These are phyloP conservation scores for Flaveria ramosissima DNA, from an alignment of 129 eudicot species.

Conservation along the genomic window DNA sequence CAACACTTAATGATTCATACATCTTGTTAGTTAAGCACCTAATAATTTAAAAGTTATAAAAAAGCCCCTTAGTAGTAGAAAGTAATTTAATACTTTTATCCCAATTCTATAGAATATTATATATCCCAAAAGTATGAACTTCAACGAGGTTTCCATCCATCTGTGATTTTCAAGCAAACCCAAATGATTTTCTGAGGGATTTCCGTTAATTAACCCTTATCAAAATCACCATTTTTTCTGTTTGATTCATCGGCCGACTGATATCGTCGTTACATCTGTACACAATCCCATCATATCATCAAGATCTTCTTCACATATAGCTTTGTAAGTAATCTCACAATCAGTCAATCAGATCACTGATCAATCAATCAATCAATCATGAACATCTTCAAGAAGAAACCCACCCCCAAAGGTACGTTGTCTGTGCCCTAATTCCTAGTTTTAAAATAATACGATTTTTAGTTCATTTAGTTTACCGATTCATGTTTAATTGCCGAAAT, in stretches of 20 bases:
- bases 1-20: no score
- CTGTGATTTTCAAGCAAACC: background rate
- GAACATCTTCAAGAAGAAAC: conserved; percentile 89
- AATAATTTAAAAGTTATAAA: no score
- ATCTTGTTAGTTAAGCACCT: no score
- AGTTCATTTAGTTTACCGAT: conserved; percentile 1
- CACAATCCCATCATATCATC: conserved; percentile 12
- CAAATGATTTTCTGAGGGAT: conserved; percentile 11
- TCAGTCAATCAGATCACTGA: conserved; percentile 10
- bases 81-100: no score
- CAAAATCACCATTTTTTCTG: conserved; percentile 7
- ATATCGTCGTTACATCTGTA: background rate
- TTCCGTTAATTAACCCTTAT: conserved; percentile 20
- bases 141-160: conserved; percentile 25
- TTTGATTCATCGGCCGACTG: no score
- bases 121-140: background rate
- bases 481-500: conserved; percentile 8
- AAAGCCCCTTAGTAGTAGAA: no score
- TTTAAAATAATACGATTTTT: background rate
- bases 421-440: conserved; percentile 29
- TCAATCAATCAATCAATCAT: conserved; percentile 42
- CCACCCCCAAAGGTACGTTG: conserved; percentile 80
- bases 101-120: no score
- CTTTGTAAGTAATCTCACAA: conserved; percentile 10
- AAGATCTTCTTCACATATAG: background rate